These are phyloP conservation scores for Immersiporthe knoxdaviesiana DNA, from an alignment of 2,329 filamentous ascomycete genomes.

Conservation along the genomic window DNA sequence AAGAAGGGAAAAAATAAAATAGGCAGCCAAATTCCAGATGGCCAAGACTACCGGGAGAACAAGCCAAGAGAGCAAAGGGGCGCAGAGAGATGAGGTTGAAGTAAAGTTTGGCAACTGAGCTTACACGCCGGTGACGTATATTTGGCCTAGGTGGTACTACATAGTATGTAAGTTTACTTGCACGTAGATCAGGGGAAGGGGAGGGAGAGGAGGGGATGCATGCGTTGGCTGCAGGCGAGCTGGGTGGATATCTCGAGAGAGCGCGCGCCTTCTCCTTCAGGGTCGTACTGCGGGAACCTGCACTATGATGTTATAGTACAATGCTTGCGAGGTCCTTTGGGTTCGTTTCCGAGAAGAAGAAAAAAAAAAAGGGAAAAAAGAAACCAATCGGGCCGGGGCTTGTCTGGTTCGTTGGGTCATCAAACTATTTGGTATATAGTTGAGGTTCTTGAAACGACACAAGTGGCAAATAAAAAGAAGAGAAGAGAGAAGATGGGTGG, in stretches of 20 bases:
- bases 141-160: too few relatives aligned
- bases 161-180: neutral
- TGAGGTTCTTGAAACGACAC: neutral
- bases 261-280: slow-evolving; percentile 1
- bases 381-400: neutral
- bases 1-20: neutral
- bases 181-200: neutral
- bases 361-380: neutral
- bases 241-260: neutral
- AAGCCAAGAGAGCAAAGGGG: neutral
- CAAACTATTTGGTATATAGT: neutral
- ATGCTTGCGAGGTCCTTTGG: neutral
- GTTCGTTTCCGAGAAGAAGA: neutral
- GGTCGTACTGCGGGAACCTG: neutral
- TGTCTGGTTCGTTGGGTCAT: neutral
- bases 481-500: too few relatives aligned
- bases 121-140: neutral
- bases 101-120: neutral
- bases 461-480: neutral
- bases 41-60: neutral
- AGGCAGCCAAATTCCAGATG: neutral
- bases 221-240: neutral
- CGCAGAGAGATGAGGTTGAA: neutral
- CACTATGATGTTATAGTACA: neutral
- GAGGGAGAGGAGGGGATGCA: neutral